Evolutionary conservation across 306 rosid genomes (phyloP), one percentile per base, ranked within the genome.

Genomic region (Boehmeria nivea): DNA sequence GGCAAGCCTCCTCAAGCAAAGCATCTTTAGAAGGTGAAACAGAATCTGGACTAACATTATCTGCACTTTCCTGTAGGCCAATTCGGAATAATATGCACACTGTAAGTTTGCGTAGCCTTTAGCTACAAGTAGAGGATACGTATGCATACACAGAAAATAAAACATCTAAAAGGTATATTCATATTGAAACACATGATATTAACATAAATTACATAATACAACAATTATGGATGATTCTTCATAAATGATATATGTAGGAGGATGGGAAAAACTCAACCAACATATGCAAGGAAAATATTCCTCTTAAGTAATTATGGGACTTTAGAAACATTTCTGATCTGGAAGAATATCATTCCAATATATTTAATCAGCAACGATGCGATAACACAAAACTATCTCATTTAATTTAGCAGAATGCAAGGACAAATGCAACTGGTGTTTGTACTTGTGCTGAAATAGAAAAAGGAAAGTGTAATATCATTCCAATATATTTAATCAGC

Each of bases 1-100:
- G 87, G 78, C 99, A 87, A 65, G 99, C 99, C 73, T 93, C 99
- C 86, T 93, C 99, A 46, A 87, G 99, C 81, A 93, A 77, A 39
- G 99, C 83, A 81, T 93, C 99, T 77, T 87, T 93, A 22, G 99
- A 93, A 68, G 96, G 95, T 57, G 96, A 81, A 17, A 77, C 76
- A 66, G 99, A 87, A 66, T 93, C 99, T 64, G 87, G 80, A 70
- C 81, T 77, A 44, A 93, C 99, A 64, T 93, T 93, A 65, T 87
- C 99, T 19, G 99, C 99, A 79, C 96, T 93, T 82, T 93, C 99
- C 99, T 93, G 99, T 73, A 73, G 24, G 39, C 21, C 49, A 67
- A 50, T 50, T 19, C 57, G 73, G 59, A 62, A 65, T 68, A 28
- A 53, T n/a, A n/a, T n/a, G n/a, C n/a, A n/a, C n/a, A n/a, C n/a